These are phyloP conservation scores for Penicillium sp. DNA, from an alignment of 2,329 filamentous ascomycete species.

Conservation along the genomic window DNA sequence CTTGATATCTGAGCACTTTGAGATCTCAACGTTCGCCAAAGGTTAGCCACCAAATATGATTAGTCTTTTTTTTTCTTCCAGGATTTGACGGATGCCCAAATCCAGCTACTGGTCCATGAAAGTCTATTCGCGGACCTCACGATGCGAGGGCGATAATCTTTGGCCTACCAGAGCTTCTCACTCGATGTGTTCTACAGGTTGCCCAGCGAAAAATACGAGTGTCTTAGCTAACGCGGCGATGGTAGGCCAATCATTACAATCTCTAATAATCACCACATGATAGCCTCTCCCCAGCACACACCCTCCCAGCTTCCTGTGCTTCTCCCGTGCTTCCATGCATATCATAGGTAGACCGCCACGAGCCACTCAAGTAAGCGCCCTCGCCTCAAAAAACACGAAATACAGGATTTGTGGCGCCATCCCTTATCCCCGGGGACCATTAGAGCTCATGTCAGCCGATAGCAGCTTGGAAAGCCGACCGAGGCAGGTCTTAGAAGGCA, in stretches of 20 bases:
- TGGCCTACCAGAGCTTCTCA: neutral
- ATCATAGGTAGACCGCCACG: conserved; percentile 17
- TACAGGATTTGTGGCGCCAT: conserved; percentile 5
- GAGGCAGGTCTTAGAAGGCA: neutral
- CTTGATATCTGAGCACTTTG: neutral
- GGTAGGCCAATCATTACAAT: neutral
- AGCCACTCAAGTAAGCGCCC: conserved; percentile 5
- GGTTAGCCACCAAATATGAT: neutral
- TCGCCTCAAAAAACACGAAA: neutral
- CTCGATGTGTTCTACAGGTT: neutral
- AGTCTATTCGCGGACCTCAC: neutral
- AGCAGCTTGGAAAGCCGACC: neutral
- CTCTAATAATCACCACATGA: conserved; percentile 4
- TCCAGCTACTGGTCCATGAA: neutral
- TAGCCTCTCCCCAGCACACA: neutral
- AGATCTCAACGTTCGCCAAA: too few species aligned
- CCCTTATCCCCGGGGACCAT: neutral
- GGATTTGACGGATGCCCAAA: neutral
- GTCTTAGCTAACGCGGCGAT: neutral
- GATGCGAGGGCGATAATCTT: neutral
- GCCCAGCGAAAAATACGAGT: conserved; percentile 1
- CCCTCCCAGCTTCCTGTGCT: conserved; percentile 4
- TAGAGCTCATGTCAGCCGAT: neutral
- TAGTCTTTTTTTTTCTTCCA: neutral
- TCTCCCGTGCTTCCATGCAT: conserved; percentile 35